Conservation (phyloP, 495 filamentous ascomycete genomes). For the Talaromyces proteolyticus region DNA sequence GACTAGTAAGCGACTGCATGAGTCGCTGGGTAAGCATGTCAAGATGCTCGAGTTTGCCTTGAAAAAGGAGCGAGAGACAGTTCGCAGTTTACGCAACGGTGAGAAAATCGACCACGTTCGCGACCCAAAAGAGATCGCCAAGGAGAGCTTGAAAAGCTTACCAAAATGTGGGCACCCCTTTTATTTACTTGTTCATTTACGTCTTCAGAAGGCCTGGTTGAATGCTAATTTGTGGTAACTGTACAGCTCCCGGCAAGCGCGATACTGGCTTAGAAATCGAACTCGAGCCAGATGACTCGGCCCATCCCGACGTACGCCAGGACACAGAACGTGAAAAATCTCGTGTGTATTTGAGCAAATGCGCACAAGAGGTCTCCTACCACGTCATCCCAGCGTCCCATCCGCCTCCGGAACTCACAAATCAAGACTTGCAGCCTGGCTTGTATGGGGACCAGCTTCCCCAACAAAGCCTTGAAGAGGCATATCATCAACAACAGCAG, state of each 20-base stretch:
- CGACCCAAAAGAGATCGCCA: slow-evolving; percentile 37
- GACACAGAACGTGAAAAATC: slow-evolving; percentile 48
- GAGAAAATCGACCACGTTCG: slow-evolving; percentile 41
- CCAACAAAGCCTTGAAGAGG: slow-evolving; percentile 45
- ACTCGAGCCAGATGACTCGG: slow-evolving; percentile 43
- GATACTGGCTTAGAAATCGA: slow-evolving; percentile 37
- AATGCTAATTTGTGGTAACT: not conserved
- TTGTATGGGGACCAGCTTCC: slow-evolving; percentile 39
- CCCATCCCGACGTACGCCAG: slow-evolving; percentile 51
- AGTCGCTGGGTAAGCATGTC: slow-evolving; percentile 83
- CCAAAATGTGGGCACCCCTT: slow-evolving; percentile 26
- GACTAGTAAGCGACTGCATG: slow-evolving; percentile 78
- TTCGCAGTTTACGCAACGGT: slow-evolving; percentile 36
- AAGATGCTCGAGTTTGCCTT: slow-evolving; percentile 85
- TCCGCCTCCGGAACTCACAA: slow-evolving; percentile 37
- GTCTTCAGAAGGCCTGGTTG: too few relatives aligned
- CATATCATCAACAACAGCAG: slow-evolving; percentile 39
- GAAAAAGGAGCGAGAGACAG: slow-evolving; percentile 62
- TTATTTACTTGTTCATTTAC: too few relatives aligned
- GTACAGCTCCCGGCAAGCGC: slow-evolving; percentile 31
- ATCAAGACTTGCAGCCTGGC: slow-evolving; percentile 41
- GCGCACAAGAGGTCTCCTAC: slow-evolving; percentile 48
- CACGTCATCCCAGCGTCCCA: slow-evolving; percentile 47
- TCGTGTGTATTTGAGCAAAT: slow-evolving; percentile 46
- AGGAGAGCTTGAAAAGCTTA: slow-evolving; percentile 30